phyloP scores from a whole-genome alignment of 2,329 filamentous ascomycete species.

The Ambrosiella cleistominuta region DNA sequence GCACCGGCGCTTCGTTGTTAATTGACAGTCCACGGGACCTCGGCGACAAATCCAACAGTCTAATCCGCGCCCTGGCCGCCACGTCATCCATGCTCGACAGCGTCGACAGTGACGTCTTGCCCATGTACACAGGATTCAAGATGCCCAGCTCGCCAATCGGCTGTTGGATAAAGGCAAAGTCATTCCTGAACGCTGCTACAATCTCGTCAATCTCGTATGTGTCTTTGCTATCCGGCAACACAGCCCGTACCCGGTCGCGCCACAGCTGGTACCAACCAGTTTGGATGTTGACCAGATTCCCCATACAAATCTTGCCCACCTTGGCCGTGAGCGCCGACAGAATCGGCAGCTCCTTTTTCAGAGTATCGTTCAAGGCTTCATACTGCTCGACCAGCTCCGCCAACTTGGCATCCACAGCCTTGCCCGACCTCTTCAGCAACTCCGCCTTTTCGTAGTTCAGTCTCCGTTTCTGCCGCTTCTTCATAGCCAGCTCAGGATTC shows the following conservation, averaged over 20 bases:
- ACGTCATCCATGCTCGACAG: constrained; percentile 36
- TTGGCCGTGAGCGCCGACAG: constrained; percentile 68
- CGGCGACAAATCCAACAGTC: constrained; percentile 31
- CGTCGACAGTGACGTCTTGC: constrained; percentile 38
- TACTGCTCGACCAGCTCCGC: constrained; percentile 76
- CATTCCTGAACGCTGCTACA: constrained; percentile 56
- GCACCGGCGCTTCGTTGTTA: constrained; percentile 45
- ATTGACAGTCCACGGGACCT: constrained; percentile 42
- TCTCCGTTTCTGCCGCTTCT: constrained; percentile 84
- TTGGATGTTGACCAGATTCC: constrained; percentile 72
- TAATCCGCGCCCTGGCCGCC: constrained; percentile 26
- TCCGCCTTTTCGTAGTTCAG: constrained; percentile 73
- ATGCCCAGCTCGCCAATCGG: constrained; percentile 55
- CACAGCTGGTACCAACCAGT: constrained; percentile 67
- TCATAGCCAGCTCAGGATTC: constrained; percentile 74
- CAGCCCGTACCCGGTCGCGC: constrained; percentile 62
- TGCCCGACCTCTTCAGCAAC: constrained; percentile 59
- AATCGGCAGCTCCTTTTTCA: constrained; percentile 81
- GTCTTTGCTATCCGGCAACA: constrained; percentile 46
- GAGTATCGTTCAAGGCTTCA: constrained; percentile 73
- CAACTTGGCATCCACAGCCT: constrained; percentile 75
- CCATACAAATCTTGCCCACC: constrained; percentile 66
- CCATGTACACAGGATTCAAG: constrained; percentile 55
- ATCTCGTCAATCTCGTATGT: constrained; percentile 56
- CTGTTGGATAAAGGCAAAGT: constrained; percentile 61